Evolutionary conservation across 2,329 filamentous ascomycete species (phyloP).

Genomic region (Penicillium sp.): DNA sequence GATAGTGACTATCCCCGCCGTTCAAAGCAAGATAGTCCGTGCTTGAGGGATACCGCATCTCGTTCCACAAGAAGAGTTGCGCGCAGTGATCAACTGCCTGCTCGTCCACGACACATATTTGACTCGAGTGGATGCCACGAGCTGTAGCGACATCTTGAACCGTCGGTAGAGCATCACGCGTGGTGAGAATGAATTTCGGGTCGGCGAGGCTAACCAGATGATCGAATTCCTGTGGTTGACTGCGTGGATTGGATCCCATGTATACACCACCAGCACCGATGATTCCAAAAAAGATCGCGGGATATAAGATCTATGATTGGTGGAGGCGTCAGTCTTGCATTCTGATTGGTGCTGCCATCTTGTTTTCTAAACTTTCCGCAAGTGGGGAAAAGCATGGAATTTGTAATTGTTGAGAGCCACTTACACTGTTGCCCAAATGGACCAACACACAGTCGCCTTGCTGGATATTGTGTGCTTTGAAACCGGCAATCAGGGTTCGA

Average conservation of each 20-base stretch:
- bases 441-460: slow-evolving; percentile 42
- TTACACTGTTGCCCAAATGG: slow-evolving; percentile 40
- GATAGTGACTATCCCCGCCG: slow-evolving; percentile 7
- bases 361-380: neutral
- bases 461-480: slow-evolving; percentile 36
- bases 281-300: slow-evolving; percentile 35
- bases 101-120: slow-evolving; percentile 37
- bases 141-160: slow-evolving; percentile 32
- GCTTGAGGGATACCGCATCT: slow-evolving; percentile 19
- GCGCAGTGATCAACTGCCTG: slow-evolving; percentile 26
- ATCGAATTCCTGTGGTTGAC: slow-evolving; percentile 44
- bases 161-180: slow-evolving; percentile 33
- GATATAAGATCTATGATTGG: slow-evolving; percentile 34
- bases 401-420: slow-evolving; percentile 10
- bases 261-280: slow-evolving; percentile 47
- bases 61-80: slow-evolving; percentile 26
- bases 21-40: slow-evolving; percentile 8
- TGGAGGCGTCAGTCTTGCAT: slow-evolving; percentile 14
- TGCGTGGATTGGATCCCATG: slow-evolving; percentile 49
- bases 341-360: too few species aligned
- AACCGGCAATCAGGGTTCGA: slow-evolving; percentile 38
- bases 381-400: neutral
- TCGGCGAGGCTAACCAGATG: slow-evolving; percentile 44
- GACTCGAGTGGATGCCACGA: slow-evolving; percentile 28
- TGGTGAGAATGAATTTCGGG: slow-evolving; percentile 45